phyloP scores from a whole-genome alignment of 2,329 filamentous ascomycete species.

The Parastagonospora nodorum region DNA sequence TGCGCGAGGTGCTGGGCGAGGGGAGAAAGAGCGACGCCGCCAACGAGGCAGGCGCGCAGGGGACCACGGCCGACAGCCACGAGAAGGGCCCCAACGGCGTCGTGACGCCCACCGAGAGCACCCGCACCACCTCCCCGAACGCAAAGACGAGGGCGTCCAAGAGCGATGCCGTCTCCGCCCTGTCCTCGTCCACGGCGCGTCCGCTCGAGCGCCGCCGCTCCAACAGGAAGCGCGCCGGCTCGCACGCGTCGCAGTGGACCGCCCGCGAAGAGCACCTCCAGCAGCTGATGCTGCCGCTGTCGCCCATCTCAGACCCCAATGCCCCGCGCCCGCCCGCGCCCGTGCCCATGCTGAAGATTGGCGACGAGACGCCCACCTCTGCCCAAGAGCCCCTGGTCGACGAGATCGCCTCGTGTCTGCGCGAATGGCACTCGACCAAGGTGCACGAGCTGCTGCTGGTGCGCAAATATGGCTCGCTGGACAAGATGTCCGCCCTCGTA shows the following conservation, averaged over 20 bases:
- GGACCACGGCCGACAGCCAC: slow-evolving; percentile 18
- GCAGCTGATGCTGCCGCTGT: slow-evolving; percentile 45
- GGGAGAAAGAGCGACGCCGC: slow-evolving; percentile 27
- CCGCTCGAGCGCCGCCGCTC: slow-evolving; percentile 37
- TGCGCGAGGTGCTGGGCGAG: slow-evolving; percentile 85
- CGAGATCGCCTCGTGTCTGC: slow-evolving; percentile 93
- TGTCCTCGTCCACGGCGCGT: slow-evolving; percentile 29
- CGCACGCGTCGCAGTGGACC: slow-evolving; percentile 45
- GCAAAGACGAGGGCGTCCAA: slow-evolving; percentile 28
- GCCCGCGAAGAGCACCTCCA: slow-evolving; percentile 47
- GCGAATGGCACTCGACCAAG: slow-evolving; percentile 98
- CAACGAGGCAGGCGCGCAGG: slow-evolving; percentile 12
- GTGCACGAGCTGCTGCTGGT: slow-evolving; percentile 87
- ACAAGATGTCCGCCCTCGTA: slow-evolving; percentile 80
- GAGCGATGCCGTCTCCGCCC: slow-evolving; percentile 30
- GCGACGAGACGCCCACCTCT: slow-evolving; percentile 93
- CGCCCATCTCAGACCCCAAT: slow-evolving; percentile 61
- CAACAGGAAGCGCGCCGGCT: slow-evolving; percentile 40
- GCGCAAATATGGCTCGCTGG: slow-evolving; percentile 79
- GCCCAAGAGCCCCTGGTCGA: slow-evolving; percentile 89
- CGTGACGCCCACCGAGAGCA: slow-evolving; percentile 46
- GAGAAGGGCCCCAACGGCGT: slow-evolving; percentile 43
- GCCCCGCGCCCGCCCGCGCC: slow-evolving; percentile 83
- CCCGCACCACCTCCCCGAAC: slow-evolving; percentile 32
- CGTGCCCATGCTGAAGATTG: slow-evolving; percentile 96